A percentile compares a stretch with the other conserved stretches of the same genome.
phyloP scores from a whole-genome alignment of 2,329 filamentous ascomycete genomes.

The Arthroderma sp. region DNA sequence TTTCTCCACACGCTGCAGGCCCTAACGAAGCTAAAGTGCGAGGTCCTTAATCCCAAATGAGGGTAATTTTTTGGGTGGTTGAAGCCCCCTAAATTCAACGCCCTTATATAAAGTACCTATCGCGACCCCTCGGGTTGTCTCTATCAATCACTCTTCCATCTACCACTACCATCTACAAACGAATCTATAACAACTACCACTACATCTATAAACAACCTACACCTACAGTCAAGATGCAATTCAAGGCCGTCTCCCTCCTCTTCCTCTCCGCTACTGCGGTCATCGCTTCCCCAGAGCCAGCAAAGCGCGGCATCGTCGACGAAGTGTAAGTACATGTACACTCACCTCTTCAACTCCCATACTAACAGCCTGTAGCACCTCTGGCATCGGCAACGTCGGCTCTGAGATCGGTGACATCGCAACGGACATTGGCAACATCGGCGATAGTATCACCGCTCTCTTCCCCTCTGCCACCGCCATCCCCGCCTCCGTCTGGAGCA shows the following conservation, averaged over 20 bases:
- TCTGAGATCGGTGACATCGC: conserved; percentile 4
- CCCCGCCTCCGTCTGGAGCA: conserved; percentile 8
- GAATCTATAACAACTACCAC: neutral
- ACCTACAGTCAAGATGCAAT: conserved; percentile 16
- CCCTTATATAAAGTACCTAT: neutral
- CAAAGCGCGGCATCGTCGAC: conserved; percentile 10
- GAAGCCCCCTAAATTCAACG: neutral
- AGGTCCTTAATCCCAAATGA: conserved; percentile 1
- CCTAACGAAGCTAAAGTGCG: neutral
- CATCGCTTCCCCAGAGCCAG: conserved; percentile 11
- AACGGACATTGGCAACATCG: conserved; percentile 1
- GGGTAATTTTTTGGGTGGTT: neutral
- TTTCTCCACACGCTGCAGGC: neutral
- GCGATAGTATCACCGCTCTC: conserved; percentile 6
- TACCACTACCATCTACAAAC: neutral
- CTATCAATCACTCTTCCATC: neutral
- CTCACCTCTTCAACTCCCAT: too few species aligned
- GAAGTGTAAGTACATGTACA: conserved; percentile 7
- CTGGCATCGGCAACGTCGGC: neutral
- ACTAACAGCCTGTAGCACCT: neutral
- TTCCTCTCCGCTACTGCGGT: conserved; percentile 17
- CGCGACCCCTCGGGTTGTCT: neutral
- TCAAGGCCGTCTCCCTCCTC: conserved; percentile 18
- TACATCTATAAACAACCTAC: neutral
- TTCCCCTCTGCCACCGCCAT: conserved; percentile 10